A percentile compares a stretch with the other conserved stretches of the same genome.
Conservation (phyloP, 2,329 filamentous ascomycete genomes). For the Aspergillaceae sp. region DNA sequence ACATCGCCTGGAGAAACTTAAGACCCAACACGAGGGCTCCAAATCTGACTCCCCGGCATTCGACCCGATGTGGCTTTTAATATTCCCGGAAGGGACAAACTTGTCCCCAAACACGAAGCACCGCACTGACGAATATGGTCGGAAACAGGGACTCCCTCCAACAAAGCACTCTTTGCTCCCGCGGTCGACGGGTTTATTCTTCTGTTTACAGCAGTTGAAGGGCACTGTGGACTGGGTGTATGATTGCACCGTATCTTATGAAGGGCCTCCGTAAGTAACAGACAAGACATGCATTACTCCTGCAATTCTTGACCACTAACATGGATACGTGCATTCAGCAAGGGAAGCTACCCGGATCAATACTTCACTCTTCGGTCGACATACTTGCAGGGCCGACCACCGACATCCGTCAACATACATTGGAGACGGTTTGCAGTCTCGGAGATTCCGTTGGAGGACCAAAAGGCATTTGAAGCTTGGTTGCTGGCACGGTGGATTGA, state of each 20-base stretch:
- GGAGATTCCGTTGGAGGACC: slow-evolving; percentile 70
- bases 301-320: slow-evolving; percentile 1
- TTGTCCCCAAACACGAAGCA: slow-evolving; percentile 48
- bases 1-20: slow-evolving; percentile 49
- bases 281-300: not conserved
- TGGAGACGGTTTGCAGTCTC: slow-evolving; percentile 78
- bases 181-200: slow-evolving; percentile 52
- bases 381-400: slow-evolving; percentile 78
- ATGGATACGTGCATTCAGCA: slow-evolving; percentile 37
- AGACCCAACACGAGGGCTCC: slow-evolving; percentile 43
- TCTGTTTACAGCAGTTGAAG: slow-evolving; percentile 52
- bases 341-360: slow-evolving; percentile 78
- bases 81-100: slow-evolving; percentile 59
- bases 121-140: slow-evolving; percentile 48
- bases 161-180: slow-evolving; percentile 54
- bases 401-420: slow-evolving; percentile 93
- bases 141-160: slow-evolving; percentile 49
- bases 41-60: slow-evolving; percentile 37
- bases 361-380: slow-evolving; percentile 80
- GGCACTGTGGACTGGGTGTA: slow-evolving; percentile 57
- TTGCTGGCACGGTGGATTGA: slow-evolving; percentile 79
- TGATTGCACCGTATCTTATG: slow-evolving; percentile 87
- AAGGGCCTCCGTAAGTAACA: slow-evolving; percentile 72
- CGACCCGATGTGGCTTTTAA: slow-evolving; percentile 59
- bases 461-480: slow-evolving; percentile 73